Evolutionary conservation across 371 early-diverging fungal genomes (phyloP), one percentile per base, ranked within the genome.

Genomic region (Actinomucor elegans): DNA sequence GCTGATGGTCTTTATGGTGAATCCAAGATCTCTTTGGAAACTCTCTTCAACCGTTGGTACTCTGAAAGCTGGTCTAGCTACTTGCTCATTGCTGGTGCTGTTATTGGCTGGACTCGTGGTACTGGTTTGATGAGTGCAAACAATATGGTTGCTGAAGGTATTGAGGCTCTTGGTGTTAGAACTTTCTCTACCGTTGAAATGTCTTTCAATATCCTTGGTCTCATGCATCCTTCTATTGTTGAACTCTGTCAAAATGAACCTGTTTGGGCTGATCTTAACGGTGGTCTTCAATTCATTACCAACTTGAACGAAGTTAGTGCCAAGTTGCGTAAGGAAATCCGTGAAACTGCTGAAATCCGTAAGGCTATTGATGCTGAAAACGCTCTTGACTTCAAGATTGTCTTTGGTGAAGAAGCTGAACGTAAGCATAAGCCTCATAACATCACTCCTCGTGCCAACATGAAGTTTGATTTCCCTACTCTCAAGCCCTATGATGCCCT

Each of bases 41-140:
- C 94, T 35, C 67, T 95, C 55, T 80, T 97, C 69, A 90, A 92
- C 85, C 85, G 94, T 50, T 97, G 94, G 94, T 79, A 88, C 47
- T 85, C 96, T 51, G 97, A 97, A 68, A 81, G 83, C 53, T 97
- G 97, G 97, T 78, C 86, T 38, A 80, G 77, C 68, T 92, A 96
- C 80, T 73, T 97, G 59, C 80, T 91, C 32, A 87, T 97, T 36
- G 79, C 93, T 40, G 97, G 97, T 59, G 93, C 95, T 37, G 92
- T 93, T 35, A 97, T 97, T 66, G 98, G 98, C 20, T 97, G 98
- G 97, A 97, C 98, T 31, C 89, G 97, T 63, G 96, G 98, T 58
- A 97, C 98, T 38, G 96, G 96, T 42, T 80, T 96, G 65, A 96
- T 96, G 97, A 82, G 83, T 42, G 83, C 84, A 47, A 96, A 95